phyloP scores from a whole-genome alignment of 2,329 filamentous ascomycete species.

The Cladophialophora carrionii region DNA sequence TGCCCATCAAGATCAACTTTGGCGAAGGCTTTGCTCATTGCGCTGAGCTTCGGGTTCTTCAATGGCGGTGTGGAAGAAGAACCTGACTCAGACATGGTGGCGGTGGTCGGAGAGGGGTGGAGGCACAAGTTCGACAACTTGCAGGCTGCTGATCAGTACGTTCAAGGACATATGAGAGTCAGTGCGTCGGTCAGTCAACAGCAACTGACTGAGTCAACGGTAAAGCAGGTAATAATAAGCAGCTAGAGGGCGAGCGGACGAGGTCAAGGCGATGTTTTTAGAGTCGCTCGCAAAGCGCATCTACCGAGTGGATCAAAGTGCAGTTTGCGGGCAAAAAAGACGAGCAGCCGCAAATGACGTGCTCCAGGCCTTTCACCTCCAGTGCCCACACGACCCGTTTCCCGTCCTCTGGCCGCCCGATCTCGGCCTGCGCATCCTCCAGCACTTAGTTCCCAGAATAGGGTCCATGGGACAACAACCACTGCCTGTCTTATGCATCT shows the following conservation, averaged over 20 bases:
- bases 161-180: slow-evolving; percentile 38
- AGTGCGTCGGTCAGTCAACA: neutral
- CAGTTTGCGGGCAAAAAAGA: slow-evolving; percentile 16
- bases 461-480: neutral
- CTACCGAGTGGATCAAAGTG: slow-evolving; percentile 20
- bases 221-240: neutral
- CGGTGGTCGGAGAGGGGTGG: slow-evolving; percentile 29
- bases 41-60: slow-evolving; percentile 40
- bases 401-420: slow-evolving; percentile 4
- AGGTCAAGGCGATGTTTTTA: neutral
- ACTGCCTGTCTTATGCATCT: too few species aligned
- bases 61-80: slow-evolving; percentile 39
- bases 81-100: slow-evolving; percentile 38
- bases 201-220: neutral
- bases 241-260: slow-evolving; percentile 4
- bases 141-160: slow-evolving; percentile 37
- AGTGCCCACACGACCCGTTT: slow-evolving; percentile 5
- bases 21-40: slow-evolving; percentile 56
- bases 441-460: neutral
- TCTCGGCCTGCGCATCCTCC: neutral
- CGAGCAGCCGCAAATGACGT: slow-evolving; percentile 21
- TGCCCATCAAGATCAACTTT: slow-evolving; percentile 80
- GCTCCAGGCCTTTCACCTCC: slow-evolving; percentile 9
- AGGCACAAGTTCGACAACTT: slow-evolving; percentile 39
- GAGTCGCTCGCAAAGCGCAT: slow-evolving; percentile 11